Evolutionary conservation across 331 rosid species (phyloP), one percentile per base, ranked within the genome.

Genomic region (Ulmus americana): DNA sequence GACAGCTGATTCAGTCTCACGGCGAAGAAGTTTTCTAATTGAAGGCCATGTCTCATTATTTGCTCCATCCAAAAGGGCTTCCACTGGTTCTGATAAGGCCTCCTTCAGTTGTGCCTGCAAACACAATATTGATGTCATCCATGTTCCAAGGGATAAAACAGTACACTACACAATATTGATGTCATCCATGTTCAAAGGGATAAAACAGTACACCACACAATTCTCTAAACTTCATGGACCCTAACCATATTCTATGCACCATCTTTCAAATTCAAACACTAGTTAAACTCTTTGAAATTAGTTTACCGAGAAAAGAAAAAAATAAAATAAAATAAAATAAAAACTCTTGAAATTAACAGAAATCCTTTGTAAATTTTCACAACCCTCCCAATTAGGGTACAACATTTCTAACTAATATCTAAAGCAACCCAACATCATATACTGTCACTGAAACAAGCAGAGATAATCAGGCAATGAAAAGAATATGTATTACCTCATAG

Each of bases 11-110:
- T 82, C 73, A 54, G 91, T 85, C 86, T 94, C 99, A 38, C 79
- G 84, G 68, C 16, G 74, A 65, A 87, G 84, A 79, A 94, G 90
- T 59, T 67, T 90, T 78, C 88, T 84, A 76, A 90, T 87, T 64
- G 88, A 73, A 13, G 90, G 87, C 99, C 99, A 94, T 8, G 99
- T 94, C 72, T 90, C 97, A 47, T 70, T 80, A 63, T 63, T 85
- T 70, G 96, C 97, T 73, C 90, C 97, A 76, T 94, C 99, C 63
- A 94, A 72, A 69, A 94, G 91, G 64, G 90, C 96, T 69, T 90
- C 97, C 41, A 85, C 85, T 4, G 99, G 95, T 71, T 80, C 97
- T 53, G 87, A 74, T 63, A 94, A 80, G 47, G 95, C 90, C 4
- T 82, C 80, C 77, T 82, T 90, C 74, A 94, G 80, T 78, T 90